Conservation (phyloP, 2,329 filamentous ascomycete species). For the Arachnomyces sp. region DNA sequence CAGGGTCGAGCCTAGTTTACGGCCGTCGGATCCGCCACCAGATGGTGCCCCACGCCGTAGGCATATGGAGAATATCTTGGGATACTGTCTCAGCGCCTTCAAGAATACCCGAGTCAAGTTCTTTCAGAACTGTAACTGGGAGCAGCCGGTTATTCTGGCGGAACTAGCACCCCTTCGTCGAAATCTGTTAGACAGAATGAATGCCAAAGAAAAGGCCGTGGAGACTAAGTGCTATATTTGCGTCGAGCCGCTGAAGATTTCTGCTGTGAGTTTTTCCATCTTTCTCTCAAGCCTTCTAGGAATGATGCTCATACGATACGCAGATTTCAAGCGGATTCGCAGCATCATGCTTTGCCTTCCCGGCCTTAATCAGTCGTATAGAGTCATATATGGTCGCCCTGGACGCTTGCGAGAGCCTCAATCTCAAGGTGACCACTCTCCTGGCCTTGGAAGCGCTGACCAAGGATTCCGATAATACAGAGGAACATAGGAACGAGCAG, state of each 20-base stretch:
- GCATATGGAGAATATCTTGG: constrained; percentile 59
- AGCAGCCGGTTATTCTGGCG: constrained; percentile 76
- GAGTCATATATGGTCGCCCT: constrained; percentile 73
- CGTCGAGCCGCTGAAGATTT: constrained; percentile 68
- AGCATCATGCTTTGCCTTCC: constrained; percentile 65
- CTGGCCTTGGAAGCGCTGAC: constrained; percentile 84
- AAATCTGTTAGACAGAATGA: constrained; percentile 67
- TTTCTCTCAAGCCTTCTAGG: no score
- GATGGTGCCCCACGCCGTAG: constrained; percentile 27
- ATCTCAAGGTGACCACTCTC: constrained; percentile 54
- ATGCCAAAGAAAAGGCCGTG: constrained; percentile 39
- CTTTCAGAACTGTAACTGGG: constrained; percentile 45
- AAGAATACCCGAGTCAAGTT: constrained; percentile 47
- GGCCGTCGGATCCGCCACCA: constrained; percentile 28
- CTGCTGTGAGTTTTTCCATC: constrained; percentile 49
- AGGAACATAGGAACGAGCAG: constrained; percentile 59
- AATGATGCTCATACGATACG: constrained; percentile 12
- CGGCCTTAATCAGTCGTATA: constrained; percentile 73
- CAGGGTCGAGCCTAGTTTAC: constrained; percentile 23
- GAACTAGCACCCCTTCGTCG: constrained; percentile 67
- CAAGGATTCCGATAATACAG: constrained; percentile 80
- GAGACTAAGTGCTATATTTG: constrained; percentile 58
- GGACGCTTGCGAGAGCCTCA: constrained; percentile 62
- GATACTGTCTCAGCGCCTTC: constrained; percentile 75
- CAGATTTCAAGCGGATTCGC: constrained; percentile 64